Base-by-base conservation (phyloP, 106 monocot genomes). In the Xerophyta viscosa region DNA sequence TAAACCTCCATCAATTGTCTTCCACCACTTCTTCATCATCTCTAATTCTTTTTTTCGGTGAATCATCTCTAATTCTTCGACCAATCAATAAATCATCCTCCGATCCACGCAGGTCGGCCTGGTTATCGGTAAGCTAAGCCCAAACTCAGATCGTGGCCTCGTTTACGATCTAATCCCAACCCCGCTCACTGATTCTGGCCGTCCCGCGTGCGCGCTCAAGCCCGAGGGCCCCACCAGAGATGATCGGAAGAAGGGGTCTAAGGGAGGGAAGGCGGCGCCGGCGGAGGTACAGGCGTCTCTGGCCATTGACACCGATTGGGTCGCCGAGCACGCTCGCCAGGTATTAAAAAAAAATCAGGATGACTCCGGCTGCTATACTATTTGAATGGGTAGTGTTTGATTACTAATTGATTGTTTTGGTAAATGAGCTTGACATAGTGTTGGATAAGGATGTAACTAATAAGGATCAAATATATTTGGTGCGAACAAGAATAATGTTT, bases 281-380 rank as follows among this genome's bases (percentile, higher is more conserved):
- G 26, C 44, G 21, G 74, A 67, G 39, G 18, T 47, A 30, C 24
- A 51, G 10, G 26, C 68, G 27, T 59, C 81, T 9, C 58, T 94
- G 12, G 19, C 41, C 21, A 53, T 96, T 47, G 94, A 96, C 61
- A 67, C 48, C 5, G 94, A 96, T 53, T 96, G 94, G 94, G 70
- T 96, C 20, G 81, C 84, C 24, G 94, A 96, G 67, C 94, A 96
- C 42, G 88, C 88, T 42, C 84, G 84, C 9, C 94, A 94, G 72
- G 88, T 89, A 18, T 6, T 33, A n/a, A n/a, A n/a, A n/a, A n/a
- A n/a, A n/a, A n/a, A n/a, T n/a, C n/a, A n/a, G n/a, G n/a, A n/a
- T n/a, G n/a, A n/a, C n/a, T n/a, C n/a, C n/a, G n/a, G n/a, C n/a
- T n/a, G n/a, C n/a, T n/a, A n/a, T n/a, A n/a, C n/a, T n/a, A n/a